phyloP scores from a whole-genome alignment of 192 early-diverging fungal genomes.

The Gonapodya sp. region DNA sequence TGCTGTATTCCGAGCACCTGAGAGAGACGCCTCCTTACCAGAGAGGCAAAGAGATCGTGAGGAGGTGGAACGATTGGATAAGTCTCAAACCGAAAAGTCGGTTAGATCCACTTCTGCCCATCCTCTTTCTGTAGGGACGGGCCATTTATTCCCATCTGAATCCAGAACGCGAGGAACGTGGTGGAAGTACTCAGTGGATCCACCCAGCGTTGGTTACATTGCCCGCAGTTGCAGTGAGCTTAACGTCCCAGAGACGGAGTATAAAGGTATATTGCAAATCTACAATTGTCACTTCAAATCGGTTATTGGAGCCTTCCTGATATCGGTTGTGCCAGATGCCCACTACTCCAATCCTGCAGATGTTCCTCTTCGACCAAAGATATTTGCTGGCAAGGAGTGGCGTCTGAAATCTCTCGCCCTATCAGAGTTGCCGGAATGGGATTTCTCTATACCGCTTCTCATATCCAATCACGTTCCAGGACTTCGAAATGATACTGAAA shows the following conservation, averaged over 20 bases:
- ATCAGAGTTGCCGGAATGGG: constrained; percentile 16
- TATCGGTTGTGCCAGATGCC: constrained; percentile 30
- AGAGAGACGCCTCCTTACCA: too few species aligned
- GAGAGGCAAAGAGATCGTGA: too few species aligned
- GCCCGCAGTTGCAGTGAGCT: background rate
- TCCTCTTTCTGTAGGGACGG: too few species aligned
- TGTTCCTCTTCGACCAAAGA: constrained; percentile 35
- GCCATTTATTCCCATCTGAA: too few species aligned
- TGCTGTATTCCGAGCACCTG: too few species aligned
- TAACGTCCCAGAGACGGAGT: background rate
- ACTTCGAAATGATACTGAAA: too few species aligned
- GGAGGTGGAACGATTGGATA: too few species aligned
- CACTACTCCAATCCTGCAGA: constrained; percentile 48
- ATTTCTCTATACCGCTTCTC: background rate
- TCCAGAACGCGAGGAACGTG: too few species aligned
- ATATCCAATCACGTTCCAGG: too few species aligned
- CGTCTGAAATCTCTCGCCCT: constrained; percentile 25
- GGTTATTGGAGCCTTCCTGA: background rate
- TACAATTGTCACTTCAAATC: background rate
- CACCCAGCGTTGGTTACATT: background rate
- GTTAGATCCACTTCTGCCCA: too few species aligned
- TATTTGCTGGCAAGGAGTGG: constrained; percentile 54
- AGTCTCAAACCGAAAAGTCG: too few species aligned
- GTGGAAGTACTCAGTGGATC: background rate
- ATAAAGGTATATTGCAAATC: background rate